Base-by-base conservation (phyloP, 2,329 filamentous ascomycete species). In the Ambrosiella cleistominuta region DNA sequence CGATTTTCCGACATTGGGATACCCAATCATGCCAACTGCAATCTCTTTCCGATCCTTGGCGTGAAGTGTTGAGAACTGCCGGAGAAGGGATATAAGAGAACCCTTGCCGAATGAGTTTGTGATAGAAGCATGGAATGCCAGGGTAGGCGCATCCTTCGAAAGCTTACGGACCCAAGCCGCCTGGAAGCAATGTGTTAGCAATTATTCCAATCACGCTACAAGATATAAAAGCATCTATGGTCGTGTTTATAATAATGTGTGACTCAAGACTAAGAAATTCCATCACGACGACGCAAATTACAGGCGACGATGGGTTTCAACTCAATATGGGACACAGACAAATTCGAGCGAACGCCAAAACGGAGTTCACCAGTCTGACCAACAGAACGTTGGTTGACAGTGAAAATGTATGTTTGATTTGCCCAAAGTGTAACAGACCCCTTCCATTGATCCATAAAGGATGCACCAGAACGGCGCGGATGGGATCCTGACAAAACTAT, bases 401-500 rank as follows among this genome's bases (percentile, higher is more conserved):
- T 68, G 64, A 68, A 70, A 66, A 68, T 64, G 74, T 77, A 76
- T 70, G 67, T 68, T 96, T 76, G 71, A 83, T 98, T 81, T 97
- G 84, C 93, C 93, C 96, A 88, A 82, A 85, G 85, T 88, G 87
- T 98, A 98, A 98, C 93, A 94, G 90, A 88, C 79, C 73, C 76
- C 81, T 83, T 83, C 85, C 87, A 93, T 82, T 70, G 77, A 76
- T 72, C 69, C 70, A 73, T 78, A 81, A 51, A 51, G 61, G 59
- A 17, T 60, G 59, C 59, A 60, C 47, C 27, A 55, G 51, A 47
- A 44, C 55, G 27, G 45, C 58, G 56, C 59, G 59, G 59, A 60
- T 60, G 56, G 80, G 76, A 86, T 94, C 91, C 93, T 94, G 88
- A 93, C 89, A 74, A 77, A 72, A 74, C 71, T 77, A 76, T 82